Conservation (phyloP, 768 basidiomycete species). For the Pseudohyphozyma bogoriensis region DNA sequence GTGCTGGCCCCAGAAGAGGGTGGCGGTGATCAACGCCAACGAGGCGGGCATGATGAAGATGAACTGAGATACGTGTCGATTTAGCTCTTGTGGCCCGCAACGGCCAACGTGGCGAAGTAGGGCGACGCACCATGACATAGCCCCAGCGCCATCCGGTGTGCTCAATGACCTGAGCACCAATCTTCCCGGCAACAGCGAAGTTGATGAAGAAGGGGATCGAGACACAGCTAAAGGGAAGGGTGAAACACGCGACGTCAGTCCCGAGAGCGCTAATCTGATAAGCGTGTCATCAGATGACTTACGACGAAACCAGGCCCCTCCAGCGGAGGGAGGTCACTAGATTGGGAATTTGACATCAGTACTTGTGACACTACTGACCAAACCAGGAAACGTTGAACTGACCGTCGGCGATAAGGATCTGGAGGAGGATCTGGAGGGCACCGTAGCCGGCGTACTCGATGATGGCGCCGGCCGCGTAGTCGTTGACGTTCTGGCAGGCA, state of each 20-base stretch:
- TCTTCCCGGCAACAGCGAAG: constrained; percentile 39
- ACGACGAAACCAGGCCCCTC: constrained; percentile 36
- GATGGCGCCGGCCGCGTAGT: constrained; percentile 34
- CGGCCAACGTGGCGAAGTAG: neutral
- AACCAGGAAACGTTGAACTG: neutral
- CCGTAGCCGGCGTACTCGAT: constrained; percentile 35
- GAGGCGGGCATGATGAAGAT: constrained; percentile 39
- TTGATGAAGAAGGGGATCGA: constrained; percentile 38
- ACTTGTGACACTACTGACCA: no score
- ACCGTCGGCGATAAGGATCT: constrained; percentile 31
- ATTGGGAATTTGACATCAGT: neutral
- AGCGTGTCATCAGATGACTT: no score
- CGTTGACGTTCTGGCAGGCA: constrained; percentile 32
- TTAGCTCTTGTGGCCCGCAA: constrained; percentile 17
- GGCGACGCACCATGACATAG: constrained; percentile 34
- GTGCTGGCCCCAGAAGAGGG: constrained; percentile 30
- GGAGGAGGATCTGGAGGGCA: constrained; percentile 40
- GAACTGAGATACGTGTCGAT: no score
- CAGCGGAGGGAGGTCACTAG: constrained; percentile 40
- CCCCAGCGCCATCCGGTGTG: constrained; percentile 39
- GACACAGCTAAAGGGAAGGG: no score
- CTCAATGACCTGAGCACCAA: constrained; percentile 31
- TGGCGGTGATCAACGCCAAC: constrained; percentile 22
- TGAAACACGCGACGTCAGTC: no score
- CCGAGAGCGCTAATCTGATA: no score